Evolutionary conservation across 2,329 filamentous ascomycete genomes (phyloP), one percentile per base, ranked within the genome.

Genomic region (Xylariales sp.): DNA sequence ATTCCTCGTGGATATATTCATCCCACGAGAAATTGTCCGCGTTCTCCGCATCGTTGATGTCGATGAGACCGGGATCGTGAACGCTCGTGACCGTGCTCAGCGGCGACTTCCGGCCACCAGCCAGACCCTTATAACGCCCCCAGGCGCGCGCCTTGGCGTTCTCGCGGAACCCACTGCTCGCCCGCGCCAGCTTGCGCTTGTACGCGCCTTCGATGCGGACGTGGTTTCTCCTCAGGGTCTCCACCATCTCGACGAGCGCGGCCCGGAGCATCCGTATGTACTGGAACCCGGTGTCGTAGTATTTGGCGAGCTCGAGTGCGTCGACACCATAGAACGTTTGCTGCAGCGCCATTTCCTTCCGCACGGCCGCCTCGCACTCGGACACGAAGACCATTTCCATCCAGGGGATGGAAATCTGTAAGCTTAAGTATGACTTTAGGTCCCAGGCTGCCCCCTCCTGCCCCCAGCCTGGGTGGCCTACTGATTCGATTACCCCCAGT

Each of bases 111-210:
- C 10, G 9, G 6, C 50, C 50, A 1, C 23, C 5, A 4, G 32
- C 50, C 1, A 32, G 9, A 1, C 50, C 34, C 0, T 1, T 5
- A 23, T 14, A 39, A 9, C 1, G 3, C 18, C n/a, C 9, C 2
- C 3, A 3, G 0, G n/a, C n/a, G 16, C 4, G 6, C n/a, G 3
- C 6, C 3, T 7, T 1, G 34, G 32, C 4, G 3, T 23, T 6
- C 6, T 2, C 2, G 0, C 7, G 1, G 16, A 54, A 54, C n/a
- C 0, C 6, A n/a, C n/a, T 39, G 14, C 5, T n/a, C 49, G 5
- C 14, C 1, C 6, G 23, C 23, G 23, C 23, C 23, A 23, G 23
- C 9, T 5, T 4, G 3, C 4, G 12, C 36, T 12, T 0, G 16
- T 18, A 5, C 8, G 18, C 2, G 3, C 3, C 3, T 3, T 9